Evolutionary conservation across 2,329 filamentous ascomycete species (phyloP).

Genomic region (Aspergillus alliaceus): DNA sequence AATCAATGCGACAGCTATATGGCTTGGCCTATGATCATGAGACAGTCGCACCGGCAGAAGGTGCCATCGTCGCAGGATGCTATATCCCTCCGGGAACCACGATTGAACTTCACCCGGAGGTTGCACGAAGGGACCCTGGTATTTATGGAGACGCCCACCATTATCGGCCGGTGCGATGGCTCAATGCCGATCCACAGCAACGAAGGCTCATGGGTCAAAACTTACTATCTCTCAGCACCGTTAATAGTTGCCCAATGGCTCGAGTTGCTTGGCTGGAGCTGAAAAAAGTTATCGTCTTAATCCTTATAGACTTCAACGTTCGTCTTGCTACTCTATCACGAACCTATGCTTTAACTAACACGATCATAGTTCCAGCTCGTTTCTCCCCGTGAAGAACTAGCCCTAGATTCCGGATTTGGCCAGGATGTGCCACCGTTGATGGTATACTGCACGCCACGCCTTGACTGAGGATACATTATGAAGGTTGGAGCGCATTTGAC

Average conservation of each 20-base stretch:
- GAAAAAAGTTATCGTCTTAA: conserved; percentile 15
- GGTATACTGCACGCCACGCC: conserved; percentile 5
- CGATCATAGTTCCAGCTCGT: conserved; percentile 6
- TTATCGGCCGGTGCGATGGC: conserved; percentile 20
- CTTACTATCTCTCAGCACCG: conserved; percentile 5
- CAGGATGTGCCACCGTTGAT: not conserved
- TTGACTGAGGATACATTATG: too few species aligned
- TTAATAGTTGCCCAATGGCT: not conserved
- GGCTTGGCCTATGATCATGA: not conserved
- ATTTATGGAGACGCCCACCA: conserved; percentile 9
- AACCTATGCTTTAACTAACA: not conserved
- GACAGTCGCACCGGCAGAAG: not conserved
- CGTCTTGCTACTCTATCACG: not conserved
- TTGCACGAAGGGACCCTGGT: not conserved
- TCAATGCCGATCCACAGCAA: not conserved
- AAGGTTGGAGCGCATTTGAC: too few species aligned
- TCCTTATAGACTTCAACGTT: conserved; percentile 16
- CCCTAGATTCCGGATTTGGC: not conserved
- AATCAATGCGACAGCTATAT: conserved; percentile 12
- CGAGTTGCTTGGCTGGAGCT: conserved; percentile 13
- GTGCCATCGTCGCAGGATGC: not conserved
- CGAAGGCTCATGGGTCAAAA: conserved; percentile 9
- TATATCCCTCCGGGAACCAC: conserved; percentile 6
- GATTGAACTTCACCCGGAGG: conserved; percentile 9
- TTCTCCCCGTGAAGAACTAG: not conserved